Conservation (phyloP, 164 flowering plant species). For the Magnolia changhungtana region DNA sequence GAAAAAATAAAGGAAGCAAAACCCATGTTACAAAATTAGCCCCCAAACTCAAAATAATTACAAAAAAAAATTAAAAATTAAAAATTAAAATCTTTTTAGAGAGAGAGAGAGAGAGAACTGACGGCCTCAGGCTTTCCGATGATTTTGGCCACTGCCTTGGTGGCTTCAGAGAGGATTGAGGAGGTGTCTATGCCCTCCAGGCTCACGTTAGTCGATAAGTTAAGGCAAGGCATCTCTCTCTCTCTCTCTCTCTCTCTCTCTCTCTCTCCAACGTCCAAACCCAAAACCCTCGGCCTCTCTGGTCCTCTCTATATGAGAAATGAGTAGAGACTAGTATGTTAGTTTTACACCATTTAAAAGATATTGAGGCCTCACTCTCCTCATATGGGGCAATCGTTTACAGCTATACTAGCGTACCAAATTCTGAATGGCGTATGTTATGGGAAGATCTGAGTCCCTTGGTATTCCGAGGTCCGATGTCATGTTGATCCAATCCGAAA, state of each 20-base stretch:
- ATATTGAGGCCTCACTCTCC: not conserved
- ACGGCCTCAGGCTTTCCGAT: constrained; percentile 80
- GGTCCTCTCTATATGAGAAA: not conserved
- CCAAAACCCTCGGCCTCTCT: not conserved
- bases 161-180: constrained; percentile 71
- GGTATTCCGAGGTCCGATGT: too few relatives aligned
- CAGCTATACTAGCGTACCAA: too few relatives aligned
- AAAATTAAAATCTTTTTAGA: not conserved
- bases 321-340: not conserved
- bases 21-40: not conserved
- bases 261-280: constrained; percentile 1
- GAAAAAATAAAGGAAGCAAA: not conserved
- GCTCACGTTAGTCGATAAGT: constrained; percentile 71
- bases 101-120: constrained; percentile 15
- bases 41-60: not conserved
- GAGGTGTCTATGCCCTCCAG: constrained; percentile 74
- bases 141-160: constrained; percentile 58
- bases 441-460: too few relatives aligned
- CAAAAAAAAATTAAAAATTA: not conserved
- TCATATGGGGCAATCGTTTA: too few relatives aligned
- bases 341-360: too few relatives aligned
- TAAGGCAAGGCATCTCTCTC: constrained; percentile 68
- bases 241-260: constrained; percentile 11
- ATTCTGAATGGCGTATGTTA: too few relatives aligned
- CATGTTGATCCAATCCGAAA: too few relatives aligned